Evolutionary conservation across 805 yeast genomes (phyloP).

Genomic region (Hanseniaspora hatyaiensis): DNA sequence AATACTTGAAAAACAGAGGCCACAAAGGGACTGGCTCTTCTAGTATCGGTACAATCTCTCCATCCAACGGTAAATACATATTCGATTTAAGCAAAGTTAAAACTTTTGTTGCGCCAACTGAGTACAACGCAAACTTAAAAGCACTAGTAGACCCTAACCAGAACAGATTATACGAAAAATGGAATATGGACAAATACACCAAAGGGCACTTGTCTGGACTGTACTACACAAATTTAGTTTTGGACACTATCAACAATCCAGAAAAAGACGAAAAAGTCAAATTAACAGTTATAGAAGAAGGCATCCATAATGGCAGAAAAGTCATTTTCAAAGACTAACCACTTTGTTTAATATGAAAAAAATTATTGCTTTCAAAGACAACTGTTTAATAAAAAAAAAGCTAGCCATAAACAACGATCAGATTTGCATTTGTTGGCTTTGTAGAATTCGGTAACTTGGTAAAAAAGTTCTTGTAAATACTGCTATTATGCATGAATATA

Average conservation of each 20-base stretch:
- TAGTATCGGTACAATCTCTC: slow-evolving; percentile 61
- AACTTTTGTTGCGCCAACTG: slow-evolving; percentile 71
- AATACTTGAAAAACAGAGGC: slow-evolving; percentile 85
- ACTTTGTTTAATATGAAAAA: too few relatives aligned
- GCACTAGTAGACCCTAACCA: slow-evolving; percentile 69
- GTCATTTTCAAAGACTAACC: background rate
- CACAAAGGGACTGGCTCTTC: slow-evolving; percentile 95
- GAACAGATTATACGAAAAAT: slow-evolving; percentile 57
- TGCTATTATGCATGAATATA: background rate
- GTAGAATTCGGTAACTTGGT: too few relatives aligned
- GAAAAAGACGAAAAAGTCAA: slow-evolving; percentile 19
- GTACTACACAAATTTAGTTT: slow-evolving; percentile 57
- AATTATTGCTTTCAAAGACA: background rate
- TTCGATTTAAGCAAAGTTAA: slow-evolving; percentile 79
- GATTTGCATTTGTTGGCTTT: too few relatives aligned
- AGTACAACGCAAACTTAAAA: slow-evolving; percentile 38
- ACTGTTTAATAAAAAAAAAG: background rate
- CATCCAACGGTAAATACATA: slow-evolving; percentile 60
- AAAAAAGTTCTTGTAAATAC: too few relatives aligned
- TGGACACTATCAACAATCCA: slow-evolving; percentile 69
- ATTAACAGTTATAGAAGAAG: slow-evolving; percentile 2
- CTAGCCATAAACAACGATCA: background rate
- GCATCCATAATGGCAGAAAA: slow-evolving; percentile 1
- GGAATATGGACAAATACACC: slow-evolving; percentile 31
- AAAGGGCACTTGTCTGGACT: slow-evolving; percentile 41